Evolutionary conservation across 352 stramenopile genomes (phyloP).

Genomic region (Pythium sukuiense): DNA sequence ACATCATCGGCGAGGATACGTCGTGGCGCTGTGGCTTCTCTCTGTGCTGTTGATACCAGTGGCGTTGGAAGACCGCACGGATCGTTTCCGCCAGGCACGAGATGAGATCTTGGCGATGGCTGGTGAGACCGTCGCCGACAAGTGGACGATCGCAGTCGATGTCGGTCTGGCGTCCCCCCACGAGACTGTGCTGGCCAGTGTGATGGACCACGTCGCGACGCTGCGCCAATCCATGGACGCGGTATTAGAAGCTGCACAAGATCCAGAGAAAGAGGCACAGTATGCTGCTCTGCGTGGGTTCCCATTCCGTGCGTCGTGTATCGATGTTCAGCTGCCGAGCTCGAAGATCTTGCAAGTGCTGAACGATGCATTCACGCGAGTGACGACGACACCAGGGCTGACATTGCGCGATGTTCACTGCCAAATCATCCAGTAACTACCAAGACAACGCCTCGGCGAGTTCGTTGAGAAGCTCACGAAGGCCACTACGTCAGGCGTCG

Average conservation of each 20-base stretch:
- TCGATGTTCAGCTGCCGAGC: background rate
- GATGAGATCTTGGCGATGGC: background rate
- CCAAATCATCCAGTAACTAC: no score
- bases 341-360: conserved; percentile 3
- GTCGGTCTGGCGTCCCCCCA: background rate
- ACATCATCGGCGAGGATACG: no score
- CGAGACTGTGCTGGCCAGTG: background rate
- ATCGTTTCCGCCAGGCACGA: conserved; percentile 3
- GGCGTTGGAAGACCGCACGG: conserved; percentile 5
- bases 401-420: background rate
- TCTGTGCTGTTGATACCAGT: conserved; percentile 2
- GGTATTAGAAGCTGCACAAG: background rate
- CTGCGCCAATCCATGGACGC: background rate
- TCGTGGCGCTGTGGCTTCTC: no score
- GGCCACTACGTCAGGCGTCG: no score
- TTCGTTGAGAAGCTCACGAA: no score
- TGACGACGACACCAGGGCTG: background rate
- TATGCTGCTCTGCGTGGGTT: conserved; percentile 9
- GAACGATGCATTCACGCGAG: background rate
- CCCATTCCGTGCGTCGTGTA: conserved; percentile 5
- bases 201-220: background rate
- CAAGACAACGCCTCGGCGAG: no score
- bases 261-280: conserved; percentile 3
- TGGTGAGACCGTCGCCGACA: background rate
- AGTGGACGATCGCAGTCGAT: conserved; percentile 6